Conservation (phyloP, 352 stramenopile species). For the Peronospora belbahrii region DNA sequence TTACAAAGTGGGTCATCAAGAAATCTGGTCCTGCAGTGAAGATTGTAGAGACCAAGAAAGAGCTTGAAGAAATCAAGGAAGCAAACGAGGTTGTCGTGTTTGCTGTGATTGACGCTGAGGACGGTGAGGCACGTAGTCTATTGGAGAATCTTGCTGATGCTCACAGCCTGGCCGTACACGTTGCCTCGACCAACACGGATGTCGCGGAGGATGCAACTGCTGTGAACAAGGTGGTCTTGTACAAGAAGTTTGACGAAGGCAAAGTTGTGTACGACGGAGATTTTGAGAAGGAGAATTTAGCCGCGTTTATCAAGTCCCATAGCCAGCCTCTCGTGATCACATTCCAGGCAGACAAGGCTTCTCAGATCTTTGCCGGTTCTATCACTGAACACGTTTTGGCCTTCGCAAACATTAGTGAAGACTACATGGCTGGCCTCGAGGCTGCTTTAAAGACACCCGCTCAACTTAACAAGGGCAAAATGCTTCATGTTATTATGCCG, state of each 20-base stretch:
- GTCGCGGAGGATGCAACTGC: constrained; percentile 44
- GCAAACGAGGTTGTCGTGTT: constrained; percentile 84
- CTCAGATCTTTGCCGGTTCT: constrained; percentile 86
- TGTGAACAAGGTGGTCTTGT: constrained; percentile 68
- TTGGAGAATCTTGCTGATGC: constrained; percentile 68
- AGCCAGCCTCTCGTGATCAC: constrained; percentile 85
- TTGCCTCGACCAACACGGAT: constrained; percentile 61
- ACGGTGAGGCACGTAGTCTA: constrained; percentile 57
- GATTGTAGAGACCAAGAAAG: constrained; percentile 62
- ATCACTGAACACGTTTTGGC: constrained; percentile 84
- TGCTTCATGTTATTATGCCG: constrained; percentile 86
- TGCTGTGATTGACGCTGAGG: constrained; percentile 68
- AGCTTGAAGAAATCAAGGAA: constrained; percentile 73
- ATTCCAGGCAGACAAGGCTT: constrained; percentile 86
- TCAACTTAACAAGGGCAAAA: constrained; percentile 79
- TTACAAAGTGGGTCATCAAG: constrained; percentile 88
- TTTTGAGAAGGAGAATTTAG: constrained; percentile 56
- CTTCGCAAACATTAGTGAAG: constrained; percentile 68
- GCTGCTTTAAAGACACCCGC: constrained; percentile 53
- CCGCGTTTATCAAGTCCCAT: constrained; percentile 70
- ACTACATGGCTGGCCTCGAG: constrained; percentile 57
- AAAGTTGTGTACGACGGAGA: constrained; percentile 72
- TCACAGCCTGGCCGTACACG: constrained; percentile 73
- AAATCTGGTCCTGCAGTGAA: constrained; percentile 86
- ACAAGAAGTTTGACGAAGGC: constrained; percentile 85